A percentile compares a stretch with the other conserved stretches of the same genome.
Evolutionary conservation across 2,329 filamentous ascomycete species (phyloP).

Genomic region (Rutstroemia sp.): DNA sequence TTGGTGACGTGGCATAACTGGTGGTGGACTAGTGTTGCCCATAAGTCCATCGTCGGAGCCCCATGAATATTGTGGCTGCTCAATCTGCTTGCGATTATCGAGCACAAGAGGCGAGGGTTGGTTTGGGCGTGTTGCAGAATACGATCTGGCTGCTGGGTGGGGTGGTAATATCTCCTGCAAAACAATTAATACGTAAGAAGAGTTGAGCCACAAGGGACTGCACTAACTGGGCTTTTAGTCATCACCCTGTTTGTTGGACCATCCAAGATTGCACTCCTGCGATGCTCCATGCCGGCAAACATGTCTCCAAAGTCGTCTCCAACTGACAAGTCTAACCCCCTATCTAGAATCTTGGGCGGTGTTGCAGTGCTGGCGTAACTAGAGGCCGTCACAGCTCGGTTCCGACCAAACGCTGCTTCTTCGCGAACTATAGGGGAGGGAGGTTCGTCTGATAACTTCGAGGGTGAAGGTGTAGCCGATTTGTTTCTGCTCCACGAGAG

Average conservation of each 20-base stretch:
- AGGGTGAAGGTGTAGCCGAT: conserved; percentile 16
- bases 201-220: neutral
- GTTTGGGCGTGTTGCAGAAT: conserved; percentile 15
- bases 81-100: conserved; percentile 23
- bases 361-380: conserved; percentile 31
- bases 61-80: conserved; percentile 27
- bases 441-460: conserved; percentile 14
- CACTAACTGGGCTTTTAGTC: conserved; percentile 25
- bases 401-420: conserved; percentile 16
- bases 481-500: conserved; percentile 30
- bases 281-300: conserved; percentile 28
- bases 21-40: conserved; percentile 19
- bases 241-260: conserved; percentile 18
- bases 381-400: conserved; percentile 26
- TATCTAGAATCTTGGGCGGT: conserved; percentile 26
- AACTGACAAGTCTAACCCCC: conserved; percentile 26
- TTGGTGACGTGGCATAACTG: conserved; percentile 19
- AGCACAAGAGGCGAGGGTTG: conserved; percentile 24
- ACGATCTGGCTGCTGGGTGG: conserved; percentile 17
- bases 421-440: conserved; percentile 21
- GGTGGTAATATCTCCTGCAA: conserved; percentile 18
- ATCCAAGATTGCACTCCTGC: conserved; percentile 24
- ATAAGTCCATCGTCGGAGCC: conserved; percentile 28
- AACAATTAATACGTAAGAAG: conserved; percentile 8
- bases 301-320: conserved; percentile 31